Evolutionary conservation across 2,329 filamentous ascomycete genomes (phyloP), one percentile per base, ranked within the genome.

Genomic region (Decorospora gaudefroyi): DNA sequence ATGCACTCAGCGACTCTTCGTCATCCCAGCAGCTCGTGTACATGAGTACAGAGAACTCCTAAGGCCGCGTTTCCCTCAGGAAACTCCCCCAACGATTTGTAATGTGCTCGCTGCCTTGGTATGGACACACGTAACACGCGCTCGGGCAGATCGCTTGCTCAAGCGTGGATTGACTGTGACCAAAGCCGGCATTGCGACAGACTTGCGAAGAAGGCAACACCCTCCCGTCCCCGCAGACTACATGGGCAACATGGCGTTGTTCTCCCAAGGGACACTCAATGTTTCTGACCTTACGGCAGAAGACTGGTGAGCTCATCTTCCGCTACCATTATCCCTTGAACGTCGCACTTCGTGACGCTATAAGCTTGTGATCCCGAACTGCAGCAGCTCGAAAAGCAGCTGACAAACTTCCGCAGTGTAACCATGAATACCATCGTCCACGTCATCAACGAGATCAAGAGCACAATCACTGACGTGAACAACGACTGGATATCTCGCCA

Each of bases 71-170:
- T 61, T 62, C 11, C 48, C 55, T 2, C 27, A 53, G 4, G 32
- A 55, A 7, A 49, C 52, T 11, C 53, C 54, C 12, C 57, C 61
- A 0, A 65, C 61, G 6, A 57, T 65, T 37, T 69, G 58, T 46
- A 68, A 67, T 34, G 55, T 68, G 4, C 53, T 69, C 25, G 59
- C 64, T 13, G 65, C 66, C 12, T 38, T 69, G 19, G 54, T 68
- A 9, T 69, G 66, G 66, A 67, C 64, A n/a, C 63, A 68, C 27
- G 55, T 67, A 22, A 68, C 65, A 29, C 61, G 66, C 12, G 65
- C 66, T 32, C 57, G 66, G 51, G 58, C 55, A 27, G 27, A 33
- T 4, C 56, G 61, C 30, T 34, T 65, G 26, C 29, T 38, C 11
- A 29, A 52, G n/a, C 50, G 46, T 28, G 51, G 50, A 3, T 31